Conservation (phyloP, 768 basidiomycete genomes). For the Cantharellus cinnabarinus region DNA sequence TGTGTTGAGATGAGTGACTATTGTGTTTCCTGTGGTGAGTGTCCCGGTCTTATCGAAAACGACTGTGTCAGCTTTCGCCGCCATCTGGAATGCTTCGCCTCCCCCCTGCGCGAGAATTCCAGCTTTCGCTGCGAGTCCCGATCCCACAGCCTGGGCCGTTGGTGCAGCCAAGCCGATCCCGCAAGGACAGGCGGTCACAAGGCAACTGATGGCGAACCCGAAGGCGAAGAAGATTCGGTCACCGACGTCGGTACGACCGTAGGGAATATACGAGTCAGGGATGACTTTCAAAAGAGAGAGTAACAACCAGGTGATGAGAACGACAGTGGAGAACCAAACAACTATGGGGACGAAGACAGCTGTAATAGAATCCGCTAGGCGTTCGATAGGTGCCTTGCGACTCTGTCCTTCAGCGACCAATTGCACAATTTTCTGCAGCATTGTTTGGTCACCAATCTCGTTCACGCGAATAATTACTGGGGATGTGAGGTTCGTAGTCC, state of each 20-base stretch:
- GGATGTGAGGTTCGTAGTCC: conserved; percentile 47
- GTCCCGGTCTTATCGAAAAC: conserved; percentile 84
- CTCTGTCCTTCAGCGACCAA: conserved; percentile 63
- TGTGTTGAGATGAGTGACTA: conserved; percentile 18
- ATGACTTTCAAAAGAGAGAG: conserved; percentile 38
- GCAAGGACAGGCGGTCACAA: conserved; percentile 74
- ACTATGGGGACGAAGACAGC: conserved; percentile 65
- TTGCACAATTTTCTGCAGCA: conserved; percentile 57
- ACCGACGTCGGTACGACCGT: conserved; percentile 33
- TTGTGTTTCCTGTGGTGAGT: conserved; percentile 45
- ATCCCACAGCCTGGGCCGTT: conserved; percentile 66
- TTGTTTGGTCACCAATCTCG: conserved; percentile 42
- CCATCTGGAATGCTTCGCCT: conserved; percentile 76
- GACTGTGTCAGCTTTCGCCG: conserved; percentile 47
- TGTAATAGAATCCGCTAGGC: conserved; percentile 51
- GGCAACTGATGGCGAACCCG: conserved; percentile 63
- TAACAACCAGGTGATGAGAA: conserved; percentile 53
- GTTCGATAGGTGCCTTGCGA: conserved; percentile 57
- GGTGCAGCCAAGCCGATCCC: conserved; percentile 75
- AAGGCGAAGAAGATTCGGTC: conserved; percentile 29
- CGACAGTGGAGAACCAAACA: conserved; percentile 46
- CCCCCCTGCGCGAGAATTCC: conserved; percentile 72
- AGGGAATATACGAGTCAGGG: conserved; percentile 35
- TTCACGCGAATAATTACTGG: conserved; percentile 42
- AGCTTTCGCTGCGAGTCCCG: conserved; percentile 54